phyloP scores from a whole-genome alignment of 768 basidiomycete species.

The Artomyces pyxidatus region DNA sequence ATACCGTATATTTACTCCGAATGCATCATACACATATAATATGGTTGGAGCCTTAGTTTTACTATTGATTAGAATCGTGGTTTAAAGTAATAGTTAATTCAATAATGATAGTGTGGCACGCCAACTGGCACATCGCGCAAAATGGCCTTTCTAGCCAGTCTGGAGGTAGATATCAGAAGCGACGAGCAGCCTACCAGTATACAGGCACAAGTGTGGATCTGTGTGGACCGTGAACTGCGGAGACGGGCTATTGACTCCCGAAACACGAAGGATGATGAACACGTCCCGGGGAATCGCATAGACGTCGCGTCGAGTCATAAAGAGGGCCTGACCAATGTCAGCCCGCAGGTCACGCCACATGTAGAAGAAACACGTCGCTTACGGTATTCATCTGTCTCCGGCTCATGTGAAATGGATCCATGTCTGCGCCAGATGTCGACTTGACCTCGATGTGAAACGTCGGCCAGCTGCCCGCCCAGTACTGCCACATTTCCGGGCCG shows the following conservation, averaged over 20 bases:
- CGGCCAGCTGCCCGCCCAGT: conserved; percentile 19
- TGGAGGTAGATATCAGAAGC: conserved; percentile 1
- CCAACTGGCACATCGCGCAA: too few relatives aligned
- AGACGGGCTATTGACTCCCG: background rate
- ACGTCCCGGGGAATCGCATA: background rate
- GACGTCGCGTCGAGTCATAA: background rate
- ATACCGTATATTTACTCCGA: too few relatives aligned
- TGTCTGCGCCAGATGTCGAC: conserved; percentile 13
- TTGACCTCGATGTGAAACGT: conserved; percentile 24
- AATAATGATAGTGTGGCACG: too few relatives aligned
- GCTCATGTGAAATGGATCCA: conserved; percentile 21
- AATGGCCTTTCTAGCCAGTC: too few relatives aligned
- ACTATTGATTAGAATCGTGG: too few relatives aligned
- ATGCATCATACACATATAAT: too few relatives aligned
- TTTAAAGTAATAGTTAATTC: too few relatives aligned
- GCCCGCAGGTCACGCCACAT: too few relatives aligned
- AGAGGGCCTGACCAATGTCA: background rate
- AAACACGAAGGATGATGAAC: conserved; percentile 8
- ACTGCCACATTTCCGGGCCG: conserved; percentile 7
- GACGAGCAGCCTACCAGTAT: background rate
- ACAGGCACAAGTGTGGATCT: conserved; percentile 6
- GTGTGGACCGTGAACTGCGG: background rate
- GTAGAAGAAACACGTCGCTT: too few relatives aligned
- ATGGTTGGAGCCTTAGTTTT: too few relatives aligned
- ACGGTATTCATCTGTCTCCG: conserved; percentile 17